A percentile compares a stretch with the other conserved stretches of the same genome.
These are phyloP conservation scores for Alternaria arborescens DNA, from an alignment of 2,329 filamentous ascomycete species.

Conservation along the genomic window DNA sequence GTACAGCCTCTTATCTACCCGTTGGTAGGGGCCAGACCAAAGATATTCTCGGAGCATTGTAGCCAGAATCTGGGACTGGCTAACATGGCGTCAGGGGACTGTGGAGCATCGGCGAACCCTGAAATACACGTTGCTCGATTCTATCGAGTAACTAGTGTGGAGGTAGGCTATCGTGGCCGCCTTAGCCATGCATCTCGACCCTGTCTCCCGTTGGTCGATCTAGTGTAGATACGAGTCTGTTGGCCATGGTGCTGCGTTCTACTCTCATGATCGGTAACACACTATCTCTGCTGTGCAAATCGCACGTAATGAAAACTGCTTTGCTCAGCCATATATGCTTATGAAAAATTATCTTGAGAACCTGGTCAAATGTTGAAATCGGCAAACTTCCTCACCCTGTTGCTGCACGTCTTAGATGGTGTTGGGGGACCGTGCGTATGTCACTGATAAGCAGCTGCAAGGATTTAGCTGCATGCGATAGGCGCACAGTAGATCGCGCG, in stretches of 20 bases:
- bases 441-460: conserved; percentile 36
- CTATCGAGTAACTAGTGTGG: conserved; percentile 28
- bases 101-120: conserved; percentile 26
- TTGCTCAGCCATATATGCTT: background rate
- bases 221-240: conserved; percentile 18
- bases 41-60: conserved; percentile 18
- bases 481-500: conserved; percentile 31
- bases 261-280: background rate
- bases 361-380: background rate
- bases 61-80: conserved; percentile 23
- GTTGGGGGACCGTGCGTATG: conserved; percentile 20
- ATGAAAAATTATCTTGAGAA: background rate
- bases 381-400: conserved; percentile 4
- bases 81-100: conserved; percentile 30
- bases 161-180: conserved; percentile 39
- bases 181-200: conserved; percentile 29
- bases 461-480: conserved; percentile 19
- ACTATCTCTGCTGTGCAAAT: background rate
- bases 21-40: conserved; percentile 25
- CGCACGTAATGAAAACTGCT: background rate
- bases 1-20: conserved; percentile 48
- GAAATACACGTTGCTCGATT: conserved; percentile 46
- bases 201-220: conserved; percentile 24
- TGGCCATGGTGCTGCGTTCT: background rate
- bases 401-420: conserved; percentile 7